These are phyloP conservation scores for Neophaeococcomyces aloes DNA, from an alignment of 2,329 filamentous ascomycete species.

Conservation along the genomic window DNA sequence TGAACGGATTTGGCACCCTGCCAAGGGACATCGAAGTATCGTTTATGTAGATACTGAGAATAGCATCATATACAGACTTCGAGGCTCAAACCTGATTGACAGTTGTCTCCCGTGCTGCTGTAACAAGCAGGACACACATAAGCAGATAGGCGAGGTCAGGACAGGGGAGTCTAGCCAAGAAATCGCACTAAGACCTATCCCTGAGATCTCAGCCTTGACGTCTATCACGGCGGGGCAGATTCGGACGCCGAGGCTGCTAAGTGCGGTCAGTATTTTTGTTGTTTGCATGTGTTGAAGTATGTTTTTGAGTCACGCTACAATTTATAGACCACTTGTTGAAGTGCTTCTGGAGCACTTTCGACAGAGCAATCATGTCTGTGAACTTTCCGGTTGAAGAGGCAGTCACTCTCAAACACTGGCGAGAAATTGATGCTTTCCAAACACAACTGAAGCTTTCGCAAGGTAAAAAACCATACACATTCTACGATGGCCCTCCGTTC, in stretches of 20 bases:
- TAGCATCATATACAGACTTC: too few species aligned
- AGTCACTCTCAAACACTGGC: constrained; percentile 73
- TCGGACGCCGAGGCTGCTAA: too few species aligned
- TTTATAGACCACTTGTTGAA: neutral
- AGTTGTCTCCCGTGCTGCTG: too few species aligned
- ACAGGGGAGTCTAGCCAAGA: too few species aligned
- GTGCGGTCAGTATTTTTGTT: too few species aligned
- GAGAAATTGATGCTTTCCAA: constrained; percentile 82
- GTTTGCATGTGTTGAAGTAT: neutral
- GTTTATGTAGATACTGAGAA: too few species aligned
- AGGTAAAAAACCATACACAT: constrained; percentile 76
- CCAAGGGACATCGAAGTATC: too few species aligned
- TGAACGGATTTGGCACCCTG: too few species aligned
- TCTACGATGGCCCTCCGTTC: constrained; percentile 79
- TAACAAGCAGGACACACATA: too few species aligned
- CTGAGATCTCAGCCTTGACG: neutral
- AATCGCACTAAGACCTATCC: too few species aligned
- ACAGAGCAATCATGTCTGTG: constrained; percentile 57
- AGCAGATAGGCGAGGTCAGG: too few species aligned
- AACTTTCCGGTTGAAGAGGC: constrained; percentile 90
- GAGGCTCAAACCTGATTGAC: too few species aligned
- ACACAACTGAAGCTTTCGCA: constrained; percentile 78
- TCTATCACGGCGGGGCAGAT: neutral
- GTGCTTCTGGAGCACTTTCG: neutral
- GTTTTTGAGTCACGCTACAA: constrained; percentile 6